A percentile compares a stretch with the other conserved stretches of the same genome.
Conservation (phyloP, 345 rosid genomes). For the Gossypium arboreum region DNA sequence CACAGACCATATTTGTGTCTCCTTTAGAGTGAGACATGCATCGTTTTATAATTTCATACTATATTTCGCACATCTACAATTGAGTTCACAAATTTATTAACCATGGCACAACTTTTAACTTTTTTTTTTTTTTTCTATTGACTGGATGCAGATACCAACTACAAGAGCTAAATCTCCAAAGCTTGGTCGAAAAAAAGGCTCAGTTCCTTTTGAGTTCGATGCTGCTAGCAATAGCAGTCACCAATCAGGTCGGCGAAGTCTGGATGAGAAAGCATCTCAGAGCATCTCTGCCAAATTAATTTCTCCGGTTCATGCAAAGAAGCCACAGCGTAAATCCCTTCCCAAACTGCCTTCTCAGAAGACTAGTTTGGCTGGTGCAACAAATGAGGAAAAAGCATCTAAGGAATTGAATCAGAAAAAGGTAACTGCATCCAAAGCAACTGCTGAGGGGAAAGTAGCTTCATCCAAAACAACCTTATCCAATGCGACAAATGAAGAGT, state of each 20-base stretch:
- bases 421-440: constrained; percentile 5
- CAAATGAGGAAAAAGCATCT: constrained; percentile 21
- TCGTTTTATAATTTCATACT: neutral
- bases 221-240: constrained; percentile 34
- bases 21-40: neutral
- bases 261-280: constrained; percentile 54
- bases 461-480: constrained; percentile 8
- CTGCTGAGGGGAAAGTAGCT: constrained; percentile 18
- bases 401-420: constrained; percentile 27
- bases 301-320: constrained; percentile 48
- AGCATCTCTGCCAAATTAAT: constrained; percentile 43
- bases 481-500: constrained; percentile 17
- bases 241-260: constrained; percentile 54
- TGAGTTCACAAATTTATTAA: neutral
- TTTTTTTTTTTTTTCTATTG: neutral
- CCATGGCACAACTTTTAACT: neutral
- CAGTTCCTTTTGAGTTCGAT: constrained; percentile 43
- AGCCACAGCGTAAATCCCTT: constrained; percentile 75
- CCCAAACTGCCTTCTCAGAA: constrained; percentile 88
- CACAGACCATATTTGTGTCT: neutral
- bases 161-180: constrained; percentile 98
- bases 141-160: constrained; percentile 68
- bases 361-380: constrained; percentile 35
- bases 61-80: neutral
- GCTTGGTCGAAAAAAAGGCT: constrained; percentile 78